phyloP scores from a whole-genome alignment of 768 basidiomycete genomes.

The Amanita jacksonii region DNA sequence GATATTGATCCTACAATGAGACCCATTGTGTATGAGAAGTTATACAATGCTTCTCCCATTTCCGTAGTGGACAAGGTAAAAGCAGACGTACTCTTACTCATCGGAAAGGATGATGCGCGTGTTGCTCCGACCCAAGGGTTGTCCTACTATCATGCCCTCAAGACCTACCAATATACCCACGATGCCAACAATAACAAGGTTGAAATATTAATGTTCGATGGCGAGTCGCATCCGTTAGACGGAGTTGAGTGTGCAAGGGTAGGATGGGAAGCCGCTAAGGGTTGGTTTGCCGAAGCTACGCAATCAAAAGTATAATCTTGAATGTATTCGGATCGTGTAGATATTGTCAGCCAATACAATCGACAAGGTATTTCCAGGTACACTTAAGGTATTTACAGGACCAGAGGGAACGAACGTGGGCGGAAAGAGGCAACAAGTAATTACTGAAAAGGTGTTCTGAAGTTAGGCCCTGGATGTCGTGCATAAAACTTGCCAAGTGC shows the following conservation, averaged over 20 bases:
- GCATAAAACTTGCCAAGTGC: too few relatives aligned
- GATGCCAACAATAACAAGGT: slow-evolving; percentile 20
- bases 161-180: slow-evolving; percentile 20
- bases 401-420: too few relatives aligned
- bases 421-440: too few relatives aligned
- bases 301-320: too few relatives aligned
- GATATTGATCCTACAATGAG: too few relatives aligned
- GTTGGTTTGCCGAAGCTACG: slow-evolving; percentile 31
- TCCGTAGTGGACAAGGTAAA: slow-evolving; percentile 38
- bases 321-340: too few relatives aligned
- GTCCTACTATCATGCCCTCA: slow-evolving; percentile 59
- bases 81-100: slow-evolving; percentile 44
- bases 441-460: too few relatives aligned
- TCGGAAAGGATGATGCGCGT: slow-evolving; percentile 53
- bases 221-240: slow-evolving; percentile 55
- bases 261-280: slow-evolving; percentile 39
- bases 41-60: slow-evolving; percentile 49
- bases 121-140: slow-evolving; percentile 55
- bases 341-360: too few relatives aligned
- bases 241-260: slow-evolving; percentile 52
- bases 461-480: too few relatives aligned
- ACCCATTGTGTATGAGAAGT: slow-evolving; percentile 30
- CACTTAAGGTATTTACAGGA: too few relatives aligned
- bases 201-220: slow-evolving; percentile 52
- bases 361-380: too few relatives aligned